Evolutionary conservation across 768 basidiomycete genomes (phyloP).

Genomic region (Boletus fagicola): DNA sequence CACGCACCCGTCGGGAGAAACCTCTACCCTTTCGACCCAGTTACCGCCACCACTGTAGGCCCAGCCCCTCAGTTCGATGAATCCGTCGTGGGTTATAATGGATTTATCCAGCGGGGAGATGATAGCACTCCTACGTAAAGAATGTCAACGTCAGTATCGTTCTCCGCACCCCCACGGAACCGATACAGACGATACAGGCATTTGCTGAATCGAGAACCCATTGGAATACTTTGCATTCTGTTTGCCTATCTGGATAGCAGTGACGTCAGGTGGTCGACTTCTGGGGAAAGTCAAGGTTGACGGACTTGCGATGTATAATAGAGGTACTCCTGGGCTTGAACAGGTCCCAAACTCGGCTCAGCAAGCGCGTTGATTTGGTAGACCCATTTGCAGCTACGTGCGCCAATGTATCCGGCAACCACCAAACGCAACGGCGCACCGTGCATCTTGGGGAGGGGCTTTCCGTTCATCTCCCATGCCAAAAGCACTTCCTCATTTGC

Average conservation of each 20-base stretch:
- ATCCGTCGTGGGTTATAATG: slow-evolving; percentile 48
- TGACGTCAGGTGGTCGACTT: neutral
- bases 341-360: slow-evolving; percentile 50
- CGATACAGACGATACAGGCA: slow-evolving; percentile 53
- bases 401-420: slow-evolving; percentile 54
- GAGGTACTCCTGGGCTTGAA: slow-evolving; percentile 52
- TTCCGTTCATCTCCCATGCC: slow-evolving; percentile 17
- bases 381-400: slow-evolving; percentile 54
- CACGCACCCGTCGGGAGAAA: slow-evolving; percentile 32
- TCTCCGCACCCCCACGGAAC: neutral
- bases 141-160: neutral
- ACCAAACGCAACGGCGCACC: slow-evolving; percentile 51
- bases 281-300: neutral
- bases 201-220: slow-evolving; percentile 56
- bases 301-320: slow-evolving; percentile 52
- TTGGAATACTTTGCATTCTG: slow-evolving; percentile 52
- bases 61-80: slow-evolving; percentile 43
- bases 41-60: slow-evolving; percentile 49
- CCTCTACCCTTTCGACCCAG: slow-evolving; percentile 57
- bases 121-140: slow-evolving; percentile 12
- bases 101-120: slow-evolving; percentile 35
- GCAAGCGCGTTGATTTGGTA: slow-evolving; percentile 49
- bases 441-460: slow-evolving; percentile 47
- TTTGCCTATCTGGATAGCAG: slow-evolving; percentile 33
- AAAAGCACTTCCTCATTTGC: slow-evolving; percentile 44